Evolutionary conservation across 257 asterid genomes (phyloP).

Genomic region (Forsythia suspensa): DNA sequence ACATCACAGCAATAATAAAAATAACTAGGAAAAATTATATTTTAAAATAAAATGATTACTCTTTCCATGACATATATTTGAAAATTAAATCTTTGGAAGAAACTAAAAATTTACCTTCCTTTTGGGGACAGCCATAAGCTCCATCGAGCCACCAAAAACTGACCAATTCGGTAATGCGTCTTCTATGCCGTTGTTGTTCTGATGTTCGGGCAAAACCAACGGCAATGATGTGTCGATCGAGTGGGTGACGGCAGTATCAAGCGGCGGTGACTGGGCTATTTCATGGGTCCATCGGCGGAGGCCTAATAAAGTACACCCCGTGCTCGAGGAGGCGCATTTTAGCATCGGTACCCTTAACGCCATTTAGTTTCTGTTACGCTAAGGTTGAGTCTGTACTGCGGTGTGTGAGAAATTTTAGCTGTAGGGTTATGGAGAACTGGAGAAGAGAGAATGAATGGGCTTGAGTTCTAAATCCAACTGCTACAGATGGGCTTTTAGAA

Average conservation of each 20-base stretch:
- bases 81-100: no score
- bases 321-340: slow-evolving; percentile 29
- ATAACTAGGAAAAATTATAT: no score
- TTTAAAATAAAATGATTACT: no score
- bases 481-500: no score
- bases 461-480: no score
- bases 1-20: no score
- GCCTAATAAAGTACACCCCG: slow-evolving; percentile 27
- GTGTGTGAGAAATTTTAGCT: not conserved
- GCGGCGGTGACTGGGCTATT: slow-evolving; percentile 48
- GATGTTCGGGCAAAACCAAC: slow-evolving; percentile 54
- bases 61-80: no score
- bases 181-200: slow-evolving; percentile 26
- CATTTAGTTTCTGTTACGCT: slow-evolving; percentile 4
- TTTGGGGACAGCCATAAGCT: slow-evolving; percentile 92
- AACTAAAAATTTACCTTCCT: slow-evolving; percentile 45
- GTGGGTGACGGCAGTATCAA: slow-evolving; percentile 35
- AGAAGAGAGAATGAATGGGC: no score
- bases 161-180: slow-evolving; percentile 33
- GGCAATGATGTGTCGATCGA: slow-evolving; percentile 33
- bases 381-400: not conserved
- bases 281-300: slow-evolving; percentile 55
- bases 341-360: slow-evolving; percentile 31
- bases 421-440: not conserved
- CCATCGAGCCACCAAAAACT: slow-evolving; percentile 51